Evolutionary conservation across 176 grass and related monocot genomes (phyloP).

Genomic region (Calamus simplicifolius): DNA sequence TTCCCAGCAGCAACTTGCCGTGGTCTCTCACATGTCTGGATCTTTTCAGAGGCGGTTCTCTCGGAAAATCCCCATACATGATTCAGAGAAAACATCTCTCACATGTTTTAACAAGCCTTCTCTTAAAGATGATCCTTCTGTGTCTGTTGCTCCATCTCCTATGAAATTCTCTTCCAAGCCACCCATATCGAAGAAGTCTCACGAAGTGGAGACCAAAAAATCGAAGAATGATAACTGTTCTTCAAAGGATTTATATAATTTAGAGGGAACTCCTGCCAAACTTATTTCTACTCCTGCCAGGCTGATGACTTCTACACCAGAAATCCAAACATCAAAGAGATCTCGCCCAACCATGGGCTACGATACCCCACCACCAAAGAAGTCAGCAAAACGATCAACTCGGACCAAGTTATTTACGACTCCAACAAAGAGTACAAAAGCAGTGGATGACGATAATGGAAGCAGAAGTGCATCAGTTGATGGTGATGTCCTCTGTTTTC

Average conservation of each 20-base stretch:
- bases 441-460: slow-evolving; percentile 20
- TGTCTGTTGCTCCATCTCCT: slow-evolving; percentile 4
- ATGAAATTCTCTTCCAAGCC: not conserved
- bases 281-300: slow-evolving; percentile 43
- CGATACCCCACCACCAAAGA: slow-evolving; percentile 27
- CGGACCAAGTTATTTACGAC: slow-evolving; percentile 64
- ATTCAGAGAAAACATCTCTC: slow-evolving; percentile 6
- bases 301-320: slow-evolving; percentile 46
- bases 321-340: slow-evolving; percentile 49
- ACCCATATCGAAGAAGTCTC: not conserved
- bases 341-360: slow-evolving; percentile 14
- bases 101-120: not conserved
- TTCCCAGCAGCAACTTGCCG: slow-evolving; percentile 21
- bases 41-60: slow-evolving; percentile 68
- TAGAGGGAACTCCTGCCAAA: slow-evolving; percentile 58
- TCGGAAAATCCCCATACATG: slow-evolving; percentile 15
- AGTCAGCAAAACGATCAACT: slow-evolving; percentile 31
- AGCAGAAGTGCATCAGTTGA: slow-evolving; percentile 3
- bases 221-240: slow-evolving; percentile 12
- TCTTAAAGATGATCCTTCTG: not conserved
- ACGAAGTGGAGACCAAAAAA: not conserved
- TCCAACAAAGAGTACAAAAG: slow-evolving; percentile 40
- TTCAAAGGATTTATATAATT: slow-evolving; percentile 15
- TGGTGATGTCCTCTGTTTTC: slow-evolving; percentile 51
- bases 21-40: slow-evolving; percentile 43